Evolutionary conservation across 768 basidiomycete genomes (phyloP), one percentile per base, ranked within the genome.

Genomic region (Suillus tomentosus): DNA sequence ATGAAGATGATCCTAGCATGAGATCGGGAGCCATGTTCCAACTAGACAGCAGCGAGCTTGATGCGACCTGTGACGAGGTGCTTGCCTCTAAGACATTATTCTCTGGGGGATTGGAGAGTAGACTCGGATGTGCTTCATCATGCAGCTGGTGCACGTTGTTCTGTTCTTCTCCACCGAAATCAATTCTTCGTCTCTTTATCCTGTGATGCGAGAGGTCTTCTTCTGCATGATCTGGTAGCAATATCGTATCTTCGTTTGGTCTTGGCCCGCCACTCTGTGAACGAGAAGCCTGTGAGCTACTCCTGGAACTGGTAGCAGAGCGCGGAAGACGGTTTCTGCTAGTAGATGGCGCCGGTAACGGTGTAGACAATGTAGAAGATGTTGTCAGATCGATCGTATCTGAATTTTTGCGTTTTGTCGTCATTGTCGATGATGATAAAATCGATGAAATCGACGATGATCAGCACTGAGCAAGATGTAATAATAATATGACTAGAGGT

Each of bases 371-470:
- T 27, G 39, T 39, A 14, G 56, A 64, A 11, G 65, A 48, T 1
- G 60, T 34, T 13, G 69, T 63, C 62, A 65, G 65, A 62, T 66
- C 64, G n/a, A 59, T 57, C 37, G 51, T 8, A 5, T 43, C 15
- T 1, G 10, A 57, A 31, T 50, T 19, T 56, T 15, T 36, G 55
- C 36, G 24, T 27, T 58, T 58, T 31, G 57, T 31, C 5, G 24
- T 6, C 57, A 58, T 58, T 4, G 37, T 42, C 19, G 6, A 54
- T 13, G 50, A 56, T 42, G 15, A 17, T 17, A 15, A 17, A 42
- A 6, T 42, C 40, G 40, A 42, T 55, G 31, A 24, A 51, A 31
- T 53, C n/a, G 22, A 17, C 24, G 22, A 31, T 24, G 22, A 40
- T 17, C 36, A 22, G 19, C 22, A 34, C 31, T 31, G 31, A 31